Conservation (phyloP, 169 alveolate genomes). For the Babesia sp. region DNA sequence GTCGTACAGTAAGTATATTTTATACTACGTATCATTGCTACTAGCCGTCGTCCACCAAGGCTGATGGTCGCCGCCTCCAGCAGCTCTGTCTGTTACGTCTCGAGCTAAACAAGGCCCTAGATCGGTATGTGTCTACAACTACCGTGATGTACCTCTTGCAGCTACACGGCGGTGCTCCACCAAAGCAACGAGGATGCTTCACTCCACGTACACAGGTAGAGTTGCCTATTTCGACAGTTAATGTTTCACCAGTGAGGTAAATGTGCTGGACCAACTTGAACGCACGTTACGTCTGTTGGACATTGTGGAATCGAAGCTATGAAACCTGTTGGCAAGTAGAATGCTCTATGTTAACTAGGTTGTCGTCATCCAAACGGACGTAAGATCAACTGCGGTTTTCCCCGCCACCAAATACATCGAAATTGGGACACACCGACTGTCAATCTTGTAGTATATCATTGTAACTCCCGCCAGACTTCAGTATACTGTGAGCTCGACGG, state of each 20-base stretch:
- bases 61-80: conserved; percentile 21
- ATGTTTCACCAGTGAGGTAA: background rate
- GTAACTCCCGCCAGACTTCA: conserved; percentile 28
- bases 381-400: too few species aligned
- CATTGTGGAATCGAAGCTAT: conserved; percentile 14
- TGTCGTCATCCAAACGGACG: too few species aligned
- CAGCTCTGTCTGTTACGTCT: conserved; percentile 32
- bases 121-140: background rate
- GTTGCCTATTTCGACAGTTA: background rate
- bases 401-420: too few species aligned
- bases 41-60: background rate
- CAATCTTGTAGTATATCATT: conserved; percentile 9
- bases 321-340: too few species aligned
- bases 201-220: background rate
- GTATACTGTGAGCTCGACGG: conserved; percentile 48
- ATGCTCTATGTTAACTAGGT: too few species aligned
- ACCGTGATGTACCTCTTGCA: background rate
- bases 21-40: background rate
- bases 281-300: conserved; percentile 23
- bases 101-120: conserved; percentile 24
- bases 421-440: background rate
- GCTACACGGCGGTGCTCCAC: conserved; percentile 24
- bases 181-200: conserved; percentile 8
- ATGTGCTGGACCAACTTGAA: conserved; percentile 4
- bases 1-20: background rate